Evolutionary conservation across 2,329 filamentous ascomycete genomes (phyloP).

Genomic region (Colletotrichum sp.): DNA sequence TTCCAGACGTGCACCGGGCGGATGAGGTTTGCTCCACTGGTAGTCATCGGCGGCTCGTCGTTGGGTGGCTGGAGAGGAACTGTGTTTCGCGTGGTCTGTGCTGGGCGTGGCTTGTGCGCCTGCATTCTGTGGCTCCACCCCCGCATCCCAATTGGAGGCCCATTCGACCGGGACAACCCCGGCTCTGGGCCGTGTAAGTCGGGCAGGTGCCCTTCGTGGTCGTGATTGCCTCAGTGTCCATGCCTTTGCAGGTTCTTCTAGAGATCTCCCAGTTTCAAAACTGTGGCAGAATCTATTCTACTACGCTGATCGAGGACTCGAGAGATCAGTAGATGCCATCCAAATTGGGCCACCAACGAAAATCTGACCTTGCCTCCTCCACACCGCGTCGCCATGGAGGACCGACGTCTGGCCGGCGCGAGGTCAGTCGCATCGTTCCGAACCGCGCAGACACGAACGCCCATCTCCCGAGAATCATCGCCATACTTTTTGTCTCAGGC

Average conservation of each 20-base stretch:
- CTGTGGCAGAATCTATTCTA: not conserved
- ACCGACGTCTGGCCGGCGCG: not conserved
- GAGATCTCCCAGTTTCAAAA: not conserved
- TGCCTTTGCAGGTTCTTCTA: not conserved
- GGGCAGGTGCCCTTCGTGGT: not conserved
- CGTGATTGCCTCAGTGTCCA: not conserved
- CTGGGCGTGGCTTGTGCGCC: not conserved
- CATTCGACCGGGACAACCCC: not conserved
- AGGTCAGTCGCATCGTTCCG: not conserved
- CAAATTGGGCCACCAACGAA: not conserved
- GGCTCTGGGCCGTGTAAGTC: conserved; percentile 11
- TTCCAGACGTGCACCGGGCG: conserved; percentile 7
- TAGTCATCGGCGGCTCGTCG: not conserved
- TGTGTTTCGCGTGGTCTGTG: not conserved
- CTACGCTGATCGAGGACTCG: not conserved
- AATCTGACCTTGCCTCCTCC: not conserved
- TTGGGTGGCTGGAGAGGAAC: conserved; percentile 1
- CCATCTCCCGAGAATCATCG: not conserved
- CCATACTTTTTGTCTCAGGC: not conserved
- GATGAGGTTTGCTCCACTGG: conserved; percentile 15
- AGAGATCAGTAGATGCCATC: not conserved
- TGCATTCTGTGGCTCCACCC: not conserved
- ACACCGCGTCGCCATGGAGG: not conserved
- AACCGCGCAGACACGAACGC: not conserved
- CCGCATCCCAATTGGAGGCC: not conserved